Percentiles rank a stretch among this genome's conserved stretches.
Conservation (phyloP, 2,329 filamentous ascomycete species). For the Balansia obtecta region DNA sequence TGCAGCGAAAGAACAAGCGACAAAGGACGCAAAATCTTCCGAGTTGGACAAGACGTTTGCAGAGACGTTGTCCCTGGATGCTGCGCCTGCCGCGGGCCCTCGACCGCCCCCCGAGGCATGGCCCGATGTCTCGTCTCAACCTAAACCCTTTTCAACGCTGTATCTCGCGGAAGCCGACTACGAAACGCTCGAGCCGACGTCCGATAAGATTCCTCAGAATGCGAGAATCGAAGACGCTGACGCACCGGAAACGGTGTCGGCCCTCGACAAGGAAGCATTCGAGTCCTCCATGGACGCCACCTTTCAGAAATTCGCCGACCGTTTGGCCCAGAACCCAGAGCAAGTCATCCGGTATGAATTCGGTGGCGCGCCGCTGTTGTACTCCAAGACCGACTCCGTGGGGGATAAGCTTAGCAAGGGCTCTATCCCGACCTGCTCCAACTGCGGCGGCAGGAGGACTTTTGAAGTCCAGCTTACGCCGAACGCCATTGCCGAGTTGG, state of each 20-base stretch:
- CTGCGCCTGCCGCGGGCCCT: slow-evolving; percentile 20
- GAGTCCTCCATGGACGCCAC: slow-evolving; percentile 63
- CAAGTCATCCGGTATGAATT: slow-evolving; percentile 77
- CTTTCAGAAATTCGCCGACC: slow-evolving; percentile 71
- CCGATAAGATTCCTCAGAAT: slow-evolving; percentile 36
- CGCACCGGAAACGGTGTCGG: slow-evolving; percentile 23
- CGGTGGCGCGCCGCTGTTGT: slow-evolving; percentile 60
- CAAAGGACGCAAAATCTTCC: slow-evolving; percentile 14
- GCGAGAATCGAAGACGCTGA: slow-evolving; percentile 29
- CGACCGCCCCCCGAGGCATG: slow-evolving; percentile 51
- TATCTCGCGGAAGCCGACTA: slow-evolving; percentile 83
- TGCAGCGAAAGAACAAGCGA: slow-evolving; percentile 2
- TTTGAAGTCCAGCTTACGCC: slow-evolving; percentile 93
- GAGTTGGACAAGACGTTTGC: slow-evolving; percentile 52
- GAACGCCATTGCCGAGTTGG: slow-evolving; percentile 78
- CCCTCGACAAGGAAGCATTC: slow-evolving; percentile 57
- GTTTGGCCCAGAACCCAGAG: slow-evolving; percentile 68
- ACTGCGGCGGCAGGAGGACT: slow-evolving; percentile 61
- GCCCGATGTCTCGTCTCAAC: slow-evolving; percentile 55
- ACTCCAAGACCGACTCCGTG: slow-evolving; percentile 63
- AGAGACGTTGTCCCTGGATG: slow-evolving; percentile 64
- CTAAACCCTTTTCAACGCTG: slow-evolving; percentile 59
- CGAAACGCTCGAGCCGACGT: slow-evolving; percentile 62
- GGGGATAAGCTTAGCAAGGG: slow-evolving; percentile 46
- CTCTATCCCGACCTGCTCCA: slow-evolving; percentile 61